These are phyloP conservation scores for Peniophora sp. DNA, from an alignment of 1,284 basidiomycete genomes.

Conservation along the genomic window DNA sequence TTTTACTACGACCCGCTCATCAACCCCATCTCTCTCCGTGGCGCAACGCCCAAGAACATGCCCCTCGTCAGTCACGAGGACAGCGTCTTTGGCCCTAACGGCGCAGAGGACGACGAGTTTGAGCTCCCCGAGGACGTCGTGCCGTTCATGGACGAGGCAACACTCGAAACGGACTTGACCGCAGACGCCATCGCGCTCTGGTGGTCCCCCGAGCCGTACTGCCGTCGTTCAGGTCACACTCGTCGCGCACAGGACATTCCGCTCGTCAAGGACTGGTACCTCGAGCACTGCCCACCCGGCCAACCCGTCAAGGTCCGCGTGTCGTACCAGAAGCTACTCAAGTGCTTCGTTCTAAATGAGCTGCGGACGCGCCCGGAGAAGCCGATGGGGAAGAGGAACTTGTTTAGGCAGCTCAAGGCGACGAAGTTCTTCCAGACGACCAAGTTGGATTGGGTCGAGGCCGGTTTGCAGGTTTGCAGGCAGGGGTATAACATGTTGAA, in stretches of 20 bases:
- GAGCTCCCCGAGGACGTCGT: conserved; percentile 75
- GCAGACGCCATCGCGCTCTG: conserved; percentile 97
- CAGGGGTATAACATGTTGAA: conserved; percentile 99
- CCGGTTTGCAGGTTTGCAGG: conserved; percentile 95
- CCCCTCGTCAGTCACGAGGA: conserved; percentile 88
- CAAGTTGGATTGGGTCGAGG: conserved; percentile 98
- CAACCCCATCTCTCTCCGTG: conserved; percentile 90
- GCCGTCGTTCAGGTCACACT: conserved; percentile 86
- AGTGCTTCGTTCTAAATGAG: conserved; percentile 94
- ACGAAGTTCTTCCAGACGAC: conserved; percentile 99
- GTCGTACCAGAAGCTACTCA: conserved; percentile 98
- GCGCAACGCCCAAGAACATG: conserved; percentile 76
- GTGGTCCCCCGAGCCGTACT: conserved; percentile 98
- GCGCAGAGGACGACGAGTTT: conserved; percentile 83
- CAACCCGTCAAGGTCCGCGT: conserved; percentile 98
- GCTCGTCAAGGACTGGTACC: conserved; percentile 94
- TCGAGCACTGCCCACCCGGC: conserved; percentile 95
- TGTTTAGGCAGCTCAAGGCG: conserved; percentile 93
- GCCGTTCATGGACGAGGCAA: conserved; percentile 80
- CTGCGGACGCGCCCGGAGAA: conserved; percentile 86
- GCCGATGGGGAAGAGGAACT: conserved; percentile 95
- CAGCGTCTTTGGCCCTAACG: conserved; percentile 80
- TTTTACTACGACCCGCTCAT: conserved; percentile 99
- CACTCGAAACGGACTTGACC: conserved; percentile 86
- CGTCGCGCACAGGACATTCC: conserved; percentile 93